Evolutionary conservation across 2,329 filamentous ascomycete species (phyloP), one percentile per base, ranked within the genome.

Genomic region (Didymella arachidicola): DNA sequence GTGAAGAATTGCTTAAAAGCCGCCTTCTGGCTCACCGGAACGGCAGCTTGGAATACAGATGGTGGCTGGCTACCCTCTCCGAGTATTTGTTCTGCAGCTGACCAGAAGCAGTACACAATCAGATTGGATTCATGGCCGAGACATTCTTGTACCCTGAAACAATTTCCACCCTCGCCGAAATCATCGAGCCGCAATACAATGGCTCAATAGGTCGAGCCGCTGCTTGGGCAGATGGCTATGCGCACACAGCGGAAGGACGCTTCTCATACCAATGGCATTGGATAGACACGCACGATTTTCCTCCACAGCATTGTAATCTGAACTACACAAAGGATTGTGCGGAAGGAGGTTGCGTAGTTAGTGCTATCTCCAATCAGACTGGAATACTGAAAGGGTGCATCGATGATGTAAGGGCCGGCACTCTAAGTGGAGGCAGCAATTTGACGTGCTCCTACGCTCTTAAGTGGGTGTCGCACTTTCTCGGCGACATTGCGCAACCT

Each of bases 181-280:
- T 79, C 42, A 75, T 79, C 50, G 76, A 78, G 55, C 75, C 77
- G 1, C 63, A 76, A 58, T 79, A 79, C 58, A 73, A 77, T 53
- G 70, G 72, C 38, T 78, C 76, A 1, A 74, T 79, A 30, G 77
- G 77, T 7, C 68, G 69, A 34, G 74, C 76, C 1, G 76, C 77
- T 36, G 76, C 76, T 11, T 79, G 77, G 77, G 77, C 77, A 29
- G 77, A 79, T 49, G 69, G 65, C 19, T 78, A 76, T 44, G 75
- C 76, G 2, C 77, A 78, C 43, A 78, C 74, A 2, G 58, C 64
- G 18, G 70, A 77, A 62, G 77, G 76, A n/a, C 70, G 71, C n/a
- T 78, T 75, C 57, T 77, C 73, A 11, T 78, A 79, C 54, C 76
- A 77, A 49, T 79, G 77, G 77, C 76, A 78, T 53, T 79, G 75